Base-by-base conservation (phyloP, 2,329 filamentous ascomycete species). In the Ophidiomyces ophidiicola region DNA sequence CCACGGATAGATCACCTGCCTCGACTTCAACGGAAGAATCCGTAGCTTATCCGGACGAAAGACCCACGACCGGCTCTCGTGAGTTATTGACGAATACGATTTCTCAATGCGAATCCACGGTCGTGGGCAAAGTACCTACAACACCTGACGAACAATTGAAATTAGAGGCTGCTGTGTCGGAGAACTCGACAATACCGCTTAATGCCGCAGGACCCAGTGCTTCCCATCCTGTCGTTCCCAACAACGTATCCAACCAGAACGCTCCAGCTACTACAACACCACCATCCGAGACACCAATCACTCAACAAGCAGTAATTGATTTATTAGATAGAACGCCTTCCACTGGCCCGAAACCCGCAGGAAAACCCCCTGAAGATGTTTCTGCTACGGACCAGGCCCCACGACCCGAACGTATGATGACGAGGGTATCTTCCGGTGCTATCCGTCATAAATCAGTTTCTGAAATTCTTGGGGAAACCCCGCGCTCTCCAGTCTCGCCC, bases 391-490 rank as follows among this genome's bases (percentile, higher is more conserved):
- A 39, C 28, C 46, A 52, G 35, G 43, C 53, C 26, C 51, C 64
- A 19, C 54, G 60, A 30, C 51, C 60, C 3, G 70, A 71, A 48
- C 69, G 77, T 20, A 80, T 80, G 62, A 79, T 76, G 7, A 83
- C 78, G 1, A 64, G 79, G 48, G 76, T 82, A 15, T 76, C 77
- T 2, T 82, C 80, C 6, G 80, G 78, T 29, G 74, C 77, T 2
- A 75, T 83, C 49, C 69, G 74, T 44, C 75, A 80, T 37, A 84
- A 82, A 52, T 82, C 79, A 4, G 77, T 82, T 3, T 79, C 75
- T 12, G 80, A 84, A 55, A 81, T 83, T 29, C 64, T 83, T 4
- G 77, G 74, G 37, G 76, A 75, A 43, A 69, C 67, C 12, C 67
- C 72, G 41, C 46, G 48, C 23, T 46, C 51, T 25, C 38, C 28